phyloP scores from a whole-genome alignment of 1,284 basidiomycete species.

The Moesziomyces sp. region DNA sequence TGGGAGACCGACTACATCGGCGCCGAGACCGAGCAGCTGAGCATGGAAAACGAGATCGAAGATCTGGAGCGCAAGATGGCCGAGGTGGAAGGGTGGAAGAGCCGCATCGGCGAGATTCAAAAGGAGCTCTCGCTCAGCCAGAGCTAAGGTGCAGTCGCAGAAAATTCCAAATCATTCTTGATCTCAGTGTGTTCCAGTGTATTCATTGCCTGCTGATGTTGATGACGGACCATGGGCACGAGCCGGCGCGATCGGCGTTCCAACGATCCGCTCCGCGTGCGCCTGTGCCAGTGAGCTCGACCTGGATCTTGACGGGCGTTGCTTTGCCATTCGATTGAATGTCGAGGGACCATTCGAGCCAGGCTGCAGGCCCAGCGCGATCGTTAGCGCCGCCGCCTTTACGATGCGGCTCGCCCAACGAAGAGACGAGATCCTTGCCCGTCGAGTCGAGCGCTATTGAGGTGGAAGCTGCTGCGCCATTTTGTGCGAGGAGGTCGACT shows the following conservation, averaged over 20 bases:
- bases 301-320: constrained; percentile 12
- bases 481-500: not conserved
- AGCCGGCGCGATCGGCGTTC: constrained; percentile 36
- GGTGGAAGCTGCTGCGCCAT: not conserved
- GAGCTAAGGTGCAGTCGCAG: constrained; percentile 9
- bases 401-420: constrained; percentile 34
- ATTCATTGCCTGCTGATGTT: constrained; percentile 13
- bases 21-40: constrained; percentile 78
- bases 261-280: constrained; percentile 40
- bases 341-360: constrained; percentile 42
- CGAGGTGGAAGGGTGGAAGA: constrained; percentile 69
- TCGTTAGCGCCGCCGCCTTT: constrained; percentile 38
- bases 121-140: constrained; percentile 68
- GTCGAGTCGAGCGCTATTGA: constrained; percentile 11
- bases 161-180: not conserved
- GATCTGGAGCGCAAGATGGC: constrained; percentile 67
- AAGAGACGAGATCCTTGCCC: constrained; percentile 29
- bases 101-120: constrained; percentile 68
- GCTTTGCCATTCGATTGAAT: not conserved
- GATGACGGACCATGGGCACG: constrained; percentile 26
- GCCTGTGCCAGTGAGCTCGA: constrained; percentile 31
- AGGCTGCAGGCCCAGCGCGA: constrained; percentile 33
- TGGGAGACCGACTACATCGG: constrained; percentile 81
- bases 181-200: not conserved
- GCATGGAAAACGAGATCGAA: constrained; percentile 70